Evolutionary conservation across 257 asterid genomes (phyloP).

Genomic region (Scutellaria barbata): DNA sequence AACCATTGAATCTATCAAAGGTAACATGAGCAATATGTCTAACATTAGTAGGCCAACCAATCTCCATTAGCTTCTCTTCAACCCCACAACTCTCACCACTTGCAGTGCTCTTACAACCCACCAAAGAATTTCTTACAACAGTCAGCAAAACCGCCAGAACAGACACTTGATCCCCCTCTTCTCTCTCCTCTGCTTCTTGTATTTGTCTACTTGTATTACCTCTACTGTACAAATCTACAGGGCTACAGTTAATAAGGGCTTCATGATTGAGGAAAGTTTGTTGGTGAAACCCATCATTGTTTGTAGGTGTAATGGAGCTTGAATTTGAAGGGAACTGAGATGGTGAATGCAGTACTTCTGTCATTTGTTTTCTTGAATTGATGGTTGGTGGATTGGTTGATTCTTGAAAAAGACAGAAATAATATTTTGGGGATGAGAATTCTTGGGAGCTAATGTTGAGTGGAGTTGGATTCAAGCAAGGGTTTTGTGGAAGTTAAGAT

Average conservation of each 20-base stretch:
- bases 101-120: conserved; percentile 42
- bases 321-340: conserved; percentile 56
- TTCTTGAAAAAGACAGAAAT: not conserved
- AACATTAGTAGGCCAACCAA: conserved; percentile 63
- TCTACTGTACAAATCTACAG: conserved; percentile 47
- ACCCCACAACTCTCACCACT: conserved; percentile 28
- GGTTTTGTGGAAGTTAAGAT: conserved; percentile 65
- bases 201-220: not conserved
- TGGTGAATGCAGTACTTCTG: conserved; percentile 55
- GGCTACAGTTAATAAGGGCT: conserved; percentile 32
- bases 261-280: conserved; percentile 39
- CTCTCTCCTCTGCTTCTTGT: conserved; percentile 28
- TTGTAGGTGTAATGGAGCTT: conserved; percentile 55
- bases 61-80: conserved; percentile 52
- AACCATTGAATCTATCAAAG: conserved; percentile 67
- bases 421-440: not conserved
- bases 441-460: conserved; percentile 34
- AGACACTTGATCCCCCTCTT: conserved; percentile 39
- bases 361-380: conserved; percentile 41
- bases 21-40: conserved; percentile 72
- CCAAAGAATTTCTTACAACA: conserved; percentile 55
- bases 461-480: conserved; percentile 72
- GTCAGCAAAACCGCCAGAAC: conserved; percentile 46
- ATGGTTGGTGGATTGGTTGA: conserved; percentile 31
- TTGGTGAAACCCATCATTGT: conserved; percentile 65